phyloP scores from a whole-genome alignment of 352 stramenopile genomes.

The Phytophthora quininea region DNA sequence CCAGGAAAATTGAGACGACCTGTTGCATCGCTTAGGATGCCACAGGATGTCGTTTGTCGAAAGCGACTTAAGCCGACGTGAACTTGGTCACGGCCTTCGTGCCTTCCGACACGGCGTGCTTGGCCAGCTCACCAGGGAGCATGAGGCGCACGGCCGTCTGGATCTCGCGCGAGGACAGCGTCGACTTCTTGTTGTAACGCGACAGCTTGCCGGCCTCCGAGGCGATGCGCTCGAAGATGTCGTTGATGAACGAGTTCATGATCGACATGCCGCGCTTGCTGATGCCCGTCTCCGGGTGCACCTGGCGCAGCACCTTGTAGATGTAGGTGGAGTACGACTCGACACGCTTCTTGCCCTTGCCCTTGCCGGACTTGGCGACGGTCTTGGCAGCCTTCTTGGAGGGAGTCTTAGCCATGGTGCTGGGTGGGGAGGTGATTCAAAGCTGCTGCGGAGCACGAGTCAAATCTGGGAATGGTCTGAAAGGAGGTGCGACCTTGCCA shows the following conservation, averaged over 20 bases:
- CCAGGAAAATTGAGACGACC: constrained; percentile 24
- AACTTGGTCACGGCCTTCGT: constrained; percentile 97
- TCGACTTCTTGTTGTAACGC: constrained; percentile 99
- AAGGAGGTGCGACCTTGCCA: not conserved
- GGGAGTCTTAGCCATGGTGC: constrained; percentile 94
- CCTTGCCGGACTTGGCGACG: constrained; percentile 75
- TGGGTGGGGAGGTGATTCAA: not conserved
- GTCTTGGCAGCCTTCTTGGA: constrained; percentile 93
- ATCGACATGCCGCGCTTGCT: constrained; percentile 98
- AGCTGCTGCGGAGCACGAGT: constrained; percentile 19
- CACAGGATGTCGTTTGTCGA: constrained; percentile 6
- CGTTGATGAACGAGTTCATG: constrained; percentile 99
- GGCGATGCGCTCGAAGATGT: constrained; percentile 99
- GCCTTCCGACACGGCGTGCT: constrained; percentile 97
- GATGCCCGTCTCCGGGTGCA: constrained; percentile 97
- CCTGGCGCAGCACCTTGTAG: constrained; percentile 94
- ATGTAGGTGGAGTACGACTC: constrained; percentile 93
- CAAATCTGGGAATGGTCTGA: constrained; percentile 40
- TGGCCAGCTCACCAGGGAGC: constrained; percentile 96
- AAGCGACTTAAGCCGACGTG: constrained; percentile 78
- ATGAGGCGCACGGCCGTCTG: constrained; percentile 96
- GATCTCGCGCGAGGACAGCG: constrained; percentile 96
- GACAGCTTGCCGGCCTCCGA: constrained; percentile 95
- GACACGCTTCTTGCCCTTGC: constrained; percentile 89
- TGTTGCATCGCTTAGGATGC: not conserved